Conservation (phyloP, 441 rosid genomes). For the Gossypium schwendimanii region DNA sequence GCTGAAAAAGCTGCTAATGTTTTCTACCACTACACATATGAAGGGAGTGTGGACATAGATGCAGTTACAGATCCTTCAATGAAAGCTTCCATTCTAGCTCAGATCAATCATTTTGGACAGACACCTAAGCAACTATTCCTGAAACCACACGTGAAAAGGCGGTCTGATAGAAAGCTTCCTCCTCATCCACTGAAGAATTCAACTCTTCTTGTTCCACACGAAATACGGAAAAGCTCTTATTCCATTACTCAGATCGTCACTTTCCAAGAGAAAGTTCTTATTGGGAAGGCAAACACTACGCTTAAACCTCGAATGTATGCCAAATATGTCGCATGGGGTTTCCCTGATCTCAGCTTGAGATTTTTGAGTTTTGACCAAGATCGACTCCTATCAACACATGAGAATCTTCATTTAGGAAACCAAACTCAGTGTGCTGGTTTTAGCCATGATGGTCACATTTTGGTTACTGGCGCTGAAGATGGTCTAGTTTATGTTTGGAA, state of each 20-base stretch:
- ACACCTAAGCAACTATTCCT: conserved; percentile 79
- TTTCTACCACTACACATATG: conserved; percentile 90
- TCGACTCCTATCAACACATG: conserved; percentile 86
- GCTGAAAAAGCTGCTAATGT: conserved; percentile 83
- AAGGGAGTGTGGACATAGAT: conserved; percentile 80
- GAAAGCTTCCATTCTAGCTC: conserved; percentile 84
- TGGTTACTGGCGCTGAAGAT: conserved; percentile 96
- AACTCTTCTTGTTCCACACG: conserved; percentile 76
- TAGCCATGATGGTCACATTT: conserved; percentile 86
- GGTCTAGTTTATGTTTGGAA: conserved; percentile 90
- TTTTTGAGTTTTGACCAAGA: conserved; percentile 98
- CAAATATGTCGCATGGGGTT: conserved; percentile 94
- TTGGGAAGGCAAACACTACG: conserved; percentile 63
- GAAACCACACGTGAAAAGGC: conserved; percentile 66
- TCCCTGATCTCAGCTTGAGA: conserved; percentile 95
- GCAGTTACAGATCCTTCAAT: conserved; percentile 74
- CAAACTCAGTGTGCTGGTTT: conserved; percentile 87
- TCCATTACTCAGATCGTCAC: conserved; percentile 75
- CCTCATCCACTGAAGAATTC: conserved; percentile 85
- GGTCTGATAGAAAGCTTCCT: conserved; percentile 64
- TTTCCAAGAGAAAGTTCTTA: conserved; percentile 73
- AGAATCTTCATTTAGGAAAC: conserved; percentile 91
- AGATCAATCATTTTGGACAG: conserved; percentile 82
- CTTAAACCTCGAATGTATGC: conserved; percentile 83
- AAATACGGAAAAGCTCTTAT: conserved; percentile 67